Conservation (phyloP, 306 rosid genomes). For the Cicer bijugum region DNA sequence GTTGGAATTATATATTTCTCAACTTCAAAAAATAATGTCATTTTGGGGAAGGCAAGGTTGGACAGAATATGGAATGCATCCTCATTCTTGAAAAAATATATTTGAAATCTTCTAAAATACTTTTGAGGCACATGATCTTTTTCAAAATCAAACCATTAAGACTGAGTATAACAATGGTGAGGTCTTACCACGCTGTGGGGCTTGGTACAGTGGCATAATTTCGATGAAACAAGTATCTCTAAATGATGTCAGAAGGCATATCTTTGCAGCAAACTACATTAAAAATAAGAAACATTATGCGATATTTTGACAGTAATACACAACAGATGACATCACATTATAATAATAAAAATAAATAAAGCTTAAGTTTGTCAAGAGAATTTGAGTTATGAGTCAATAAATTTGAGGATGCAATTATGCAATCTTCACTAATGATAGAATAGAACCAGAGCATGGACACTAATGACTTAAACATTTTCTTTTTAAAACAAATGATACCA, state of each 20-base stretch:
- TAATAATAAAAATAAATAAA: not conserved
- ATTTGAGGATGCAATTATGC: not conserved
- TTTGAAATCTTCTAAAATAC: not conserved
- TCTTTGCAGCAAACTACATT: slow-evolving; percentile 81
- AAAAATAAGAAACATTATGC: slow-evolving; percentile 41
- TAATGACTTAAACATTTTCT: not conserved
- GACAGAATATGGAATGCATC: not conserved
- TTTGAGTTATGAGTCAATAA: slow-evolving; percentile 25
- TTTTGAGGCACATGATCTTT: not conserved
- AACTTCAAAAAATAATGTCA: not conserved
- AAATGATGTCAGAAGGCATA: slow-evolving; percentile 86
- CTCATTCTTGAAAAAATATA: slow-evolving; percentile 18
- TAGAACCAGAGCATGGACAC: not conserved
- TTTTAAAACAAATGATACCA: not conserved
- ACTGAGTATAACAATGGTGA: not conserved
- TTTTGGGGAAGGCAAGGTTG: not conserved
- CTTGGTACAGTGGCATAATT: slow-evolving; percentile 65
- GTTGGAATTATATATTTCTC: slow-evolving; percentile 15
- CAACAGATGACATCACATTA: slow-evolving; percentile 19
- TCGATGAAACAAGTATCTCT: slow-evolving; percentile 88
- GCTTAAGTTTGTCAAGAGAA: slow-evolving; percentile 15
- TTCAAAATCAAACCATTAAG: not conserved
- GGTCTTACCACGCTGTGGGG: slow-evolving; percentile 70
- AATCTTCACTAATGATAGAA: not conserved
- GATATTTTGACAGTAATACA: slow-evolving; percentile 7